Base-by-base conservation (phyloP, 441 rosid species). In the Eugenia klotzschiana region DNA sequence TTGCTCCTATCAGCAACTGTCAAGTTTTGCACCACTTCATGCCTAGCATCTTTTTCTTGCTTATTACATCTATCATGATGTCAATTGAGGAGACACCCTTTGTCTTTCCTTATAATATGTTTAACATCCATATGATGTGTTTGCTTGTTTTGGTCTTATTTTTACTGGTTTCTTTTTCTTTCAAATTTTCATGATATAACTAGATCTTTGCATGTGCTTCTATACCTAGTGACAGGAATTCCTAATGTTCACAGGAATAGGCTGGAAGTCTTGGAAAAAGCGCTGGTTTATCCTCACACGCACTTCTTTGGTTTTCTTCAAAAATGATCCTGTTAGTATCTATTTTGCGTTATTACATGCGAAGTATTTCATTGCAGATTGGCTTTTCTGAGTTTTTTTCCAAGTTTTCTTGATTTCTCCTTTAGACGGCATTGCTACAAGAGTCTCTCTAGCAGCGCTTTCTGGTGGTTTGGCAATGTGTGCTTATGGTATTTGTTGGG, bases 211-310 rank as follows among this genome's bases (percentile, higher is more conserved):
- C 43, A 33, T 33, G 13, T 51, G 27, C 82, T 58, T 40, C 49
- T 50, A 41, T 82, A 40, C 81, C 74, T 43, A 57, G 74, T 50
- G 80, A 52, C 37, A 4, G 53, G 82, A 41, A 7, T 83, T 54
- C 64, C 80, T 84, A 64, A 53, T 84, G 82, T 81, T 50, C 91
- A 89, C 91, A 97, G 99, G 98, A 85, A 88, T 97, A 84, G 98
- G 99, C 85, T 97, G 98, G 99, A 95, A 94, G 86, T 97, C 98
- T 82, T 97, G 99, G 99, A 97, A 97, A 91, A 97, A 93, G 88
- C 97, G 98, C 77, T 97, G 99, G 99, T 97, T 97, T 89, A 94
- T 97, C 86, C 94, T 97, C 86, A 95, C 98, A 49, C 98, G 98
- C 79, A 93, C 95, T 81, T 94, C 98, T 33, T 92, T 95, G 94